These are phyloP conservation scores for Metschnikowia lochheadii DNA, from an alignment of 805 yeast genomes.

Conservation along the genomic window DNA sequence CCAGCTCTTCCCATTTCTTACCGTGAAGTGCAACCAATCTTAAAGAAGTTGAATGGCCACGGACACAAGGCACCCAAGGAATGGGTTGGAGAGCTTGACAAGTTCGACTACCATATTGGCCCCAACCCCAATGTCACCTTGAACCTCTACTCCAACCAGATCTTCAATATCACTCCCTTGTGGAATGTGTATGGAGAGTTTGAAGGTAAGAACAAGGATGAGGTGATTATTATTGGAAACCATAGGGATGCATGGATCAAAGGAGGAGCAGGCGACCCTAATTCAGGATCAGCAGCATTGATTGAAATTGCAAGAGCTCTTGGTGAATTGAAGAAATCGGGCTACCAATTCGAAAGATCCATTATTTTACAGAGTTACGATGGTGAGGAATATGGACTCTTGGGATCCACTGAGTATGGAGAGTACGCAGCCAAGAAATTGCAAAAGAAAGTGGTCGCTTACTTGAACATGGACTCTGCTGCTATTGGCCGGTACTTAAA, in stretches of 20 bases:
- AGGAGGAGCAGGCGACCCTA: slow-evolving; percentile 79
- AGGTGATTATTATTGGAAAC: slow-evolving; percentile 64
- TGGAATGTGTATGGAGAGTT: slow-evolving; percentile 60
- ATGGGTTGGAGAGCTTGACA: slow-evolving; percentile 35
- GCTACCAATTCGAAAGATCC: slow-evolving; percentile 73
- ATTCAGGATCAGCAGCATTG: slow-evolving; percentile 64
- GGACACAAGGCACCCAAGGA: slow-evolving; percentile 47
- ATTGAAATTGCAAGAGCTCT: slow-evolving; percentile 62
- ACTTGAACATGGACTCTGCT: slow-evolving; percentile 65
- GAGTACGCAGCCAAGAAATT: slow-evolving; percentile 51
- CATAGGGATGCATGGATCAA: slow-evolving; percentile 81
- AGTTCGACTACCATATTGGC: slow-evolving; percentile 51
- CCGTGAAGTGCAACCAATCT: slow-evolving; percentile 59
- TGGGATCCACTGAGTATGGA: slow-evolving; percentile 78
- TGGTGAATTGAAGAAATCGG: slow-evolving; percentile 46
- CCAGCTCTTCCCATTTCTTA: slow-evolving; percentile 71
- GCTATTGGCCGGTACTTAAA: slow-evolving; percentile 48
- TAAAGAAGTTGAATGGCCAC: slow-evolving; percentile 52
- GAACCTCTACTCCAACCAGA: slow-evolving; percentile 58
- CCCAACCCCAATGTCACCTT: slow-evolving; percentile 41
- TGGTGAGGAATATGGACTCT: slow-evolving; percentile 67
- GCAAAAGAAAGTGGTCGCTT: slow-evolving; percentile 54
- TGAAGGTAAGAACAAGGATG: slow-evolving; percentile 49
- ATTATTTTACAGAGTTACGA: slow-evolving; percentile 77
- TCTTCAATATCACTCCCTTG: slow-evolving; percentile 56